phyloP scores from a whole-genome alignment of 768 basidiomycete species.

The Termitomyces heimii region DNA sequence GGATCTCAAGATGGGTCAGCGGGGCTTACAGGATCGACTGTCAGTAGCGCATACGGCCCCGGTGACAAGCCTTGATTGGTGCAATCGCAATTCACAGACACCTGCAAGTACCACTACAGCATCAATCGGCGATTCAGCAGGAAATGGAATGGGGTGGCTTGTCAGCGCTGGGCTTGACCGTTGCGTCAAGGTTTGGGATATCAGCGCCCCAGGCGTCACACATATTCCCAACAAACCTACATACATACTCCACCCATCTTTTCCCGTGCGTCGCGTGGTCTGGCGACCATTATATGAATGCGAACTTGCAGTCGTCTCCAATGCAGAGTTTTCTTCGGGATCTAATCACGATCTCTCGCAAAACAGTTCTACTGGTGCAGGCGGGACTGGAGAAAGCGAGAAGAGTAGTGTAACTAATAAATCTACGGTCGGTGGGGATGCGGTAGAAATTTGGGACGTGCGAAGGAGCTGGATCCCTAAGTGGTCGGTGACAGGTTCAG shows the following conservation, averaged over 20 bases:
- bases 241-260: constrained; percentile 71
- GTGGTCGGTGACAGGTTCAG: constrained; percentile 65
- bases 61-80: constrained; percentile 74
- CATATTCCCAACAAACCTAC: constrained; percentile 60
- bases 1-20: constrained; percentile 76
- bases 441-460: constrained; percentile 85
- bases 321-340: constrained; percentile 39
- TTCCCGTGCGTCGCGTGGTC: constrained; percentile 63
- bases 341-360: constrained; percentile 15
- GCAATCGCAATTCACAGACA: constrained; percentile 22
- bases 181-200: constrained; percentile 81
- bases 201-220: constrained; percentile 37
- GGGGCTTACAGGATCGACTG: constrained; percentile 65
- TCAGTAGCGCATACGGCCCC: constrained; percentile 70
- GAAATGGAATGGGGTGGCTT: constrained; percentile 59
- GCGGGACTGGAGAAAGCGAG: constrained; percentile 4
- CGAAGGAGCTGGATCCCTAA: constrained; percentile 77
- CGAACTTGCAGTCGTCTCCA: constrained; percentile 71
- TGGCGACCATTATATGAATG: constrained; percentile 79
- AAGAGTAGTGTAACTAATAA: constrained; percentile 8
- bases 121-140: constrained; percentile 16
- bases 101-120: constrained; percentile 5
- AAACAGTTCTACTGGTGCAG: constrained; percentile 8
- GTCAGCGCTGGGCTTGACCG: constrained; percentile 77
- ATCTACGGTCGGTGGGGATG: constrained; percentile 35